Evolutionary conservation across 208 protist genomes (phyloP).

Genomic region (Spironucleus salmonicida): DNA sequence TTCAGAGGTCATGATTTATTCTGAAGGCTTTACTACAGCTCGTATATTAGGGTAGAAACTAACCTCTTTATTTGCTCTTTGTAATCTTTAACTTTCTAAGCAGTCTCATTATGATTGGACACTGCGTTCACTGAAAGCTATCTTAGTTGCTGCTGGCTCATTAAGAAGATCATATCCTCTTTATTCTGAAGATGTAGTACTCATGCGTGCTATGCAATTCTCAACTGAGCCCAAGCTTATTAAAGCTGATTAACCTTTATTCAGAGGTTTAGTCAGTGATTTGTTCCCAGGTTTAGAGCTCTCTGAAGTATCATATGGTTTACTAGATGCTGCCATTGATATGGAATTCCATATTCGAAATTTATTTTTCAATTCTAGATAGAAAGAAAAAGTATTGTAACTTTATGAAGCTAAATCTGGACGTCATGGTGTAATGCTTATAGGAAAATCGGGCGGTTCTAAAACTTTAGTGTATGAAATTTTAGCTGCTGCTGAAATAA

Average conservation of each 20-base stretch:
- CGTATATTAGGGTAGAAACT: constrained; percentile 62
- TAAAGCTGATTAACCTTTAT: constrained; percentile 77
- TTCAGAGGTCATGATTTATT: constrained; percentile 86
- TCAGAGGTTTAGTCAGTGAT: constrained; percentile 74
- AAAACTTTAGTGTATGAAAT: constrained; percentile 81
- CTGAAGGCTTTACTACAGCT: constrained; percentile 73
- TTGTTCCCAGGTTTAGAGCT: constrained; percentile 75
- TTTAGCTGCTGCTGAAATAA: constrained; percentile 58
- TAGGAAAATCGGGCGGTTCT: constrained; percentile 71
- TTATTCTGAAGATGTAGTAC: constrained; percentile 71
- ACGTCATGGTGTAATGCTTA: constrained; percentile 88
- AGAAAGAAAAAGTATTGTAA: constrained; percentile 64
- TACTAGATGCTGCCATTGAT: constrained; percentile 60
- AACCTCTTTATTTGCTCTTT: constrained; percentile 78
- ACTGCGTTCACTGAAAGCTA: constrained; percentile 83
- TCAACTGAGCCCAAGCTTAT: constrained; percentile 92
- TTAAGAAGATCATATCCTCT: constrained; percentile 72
- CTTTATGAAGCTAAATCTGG: constrained; percentile 80
- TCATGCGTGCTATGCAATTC: constrained; percentile 75
- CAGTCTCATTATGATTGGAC: constrained; percentile 80
- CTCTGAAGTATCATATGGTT: constrained; percentile 55
- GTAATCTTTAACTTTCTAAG: constrained; percentile 79
- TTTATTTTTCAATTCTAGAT: constrained; percentile 49
- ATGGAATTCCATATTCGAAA: constrained; percentile 56
- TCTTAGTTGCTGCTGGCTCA: constrained; percentile 74